Conservation (phyloP, 2,329 filamentous ascomycete species). For the Arthrinium puccinioides region DNA sequence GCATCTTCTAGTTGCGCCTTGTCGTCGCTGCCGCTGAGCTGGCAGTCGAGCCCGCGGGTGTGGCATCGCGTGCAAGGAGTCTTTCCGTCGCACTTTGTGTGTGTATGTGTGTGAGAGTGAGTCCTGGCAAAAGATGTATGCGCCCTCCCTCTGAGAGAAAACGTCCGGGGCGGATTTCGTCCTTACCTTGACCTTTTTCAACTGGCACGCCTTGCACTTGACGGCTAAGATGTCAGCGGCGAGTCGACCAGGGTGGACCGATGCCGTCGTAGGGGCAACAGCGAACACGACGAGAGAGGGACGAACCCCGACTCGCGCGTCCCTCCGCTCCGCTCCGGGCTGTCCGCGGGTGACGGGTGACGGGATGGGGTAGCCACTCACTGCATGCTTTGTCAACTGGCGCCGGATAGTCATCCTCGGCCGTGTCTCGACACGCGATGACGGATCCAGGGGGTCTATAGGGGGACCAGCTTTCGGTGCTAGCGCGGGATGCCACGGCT, state of each 20-base stretch:
- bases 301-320: too few species aligned
- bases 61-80: not conserved
- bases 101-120: too few species aligned
- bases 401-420: not conserved
- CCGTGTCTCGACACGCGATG: not conserved
- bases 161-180: too few species aligned
- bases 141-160: too few species aligned
- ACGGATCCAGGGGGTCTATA: not conserved
- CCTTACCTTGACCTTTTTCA: conserved; percentile 2
- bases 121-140: too few species aligned
- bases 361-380: not conserved
- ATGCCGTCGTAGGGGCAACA: not conserved
- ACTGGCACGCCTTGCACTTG: conserved; percentile 1
- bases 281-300: too few species aligned
- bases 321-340: too few species aligned
- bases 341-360: too few species aligned
- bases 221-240: not conserved
- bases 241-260: not conserved
- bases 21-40: not conserved
- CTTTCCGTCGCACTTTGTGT: conserved; percentile 1
- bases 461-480: not conserved
- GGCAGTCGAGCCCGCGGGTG: not conserved
- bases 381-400: conserved; percentile 1
- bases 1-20: not conserved
- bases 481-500: not conserved